Conservation (phyloP, 2,329 filamentous ascomycete genomes). For the Penicillium sclerotiorum region DNA sequence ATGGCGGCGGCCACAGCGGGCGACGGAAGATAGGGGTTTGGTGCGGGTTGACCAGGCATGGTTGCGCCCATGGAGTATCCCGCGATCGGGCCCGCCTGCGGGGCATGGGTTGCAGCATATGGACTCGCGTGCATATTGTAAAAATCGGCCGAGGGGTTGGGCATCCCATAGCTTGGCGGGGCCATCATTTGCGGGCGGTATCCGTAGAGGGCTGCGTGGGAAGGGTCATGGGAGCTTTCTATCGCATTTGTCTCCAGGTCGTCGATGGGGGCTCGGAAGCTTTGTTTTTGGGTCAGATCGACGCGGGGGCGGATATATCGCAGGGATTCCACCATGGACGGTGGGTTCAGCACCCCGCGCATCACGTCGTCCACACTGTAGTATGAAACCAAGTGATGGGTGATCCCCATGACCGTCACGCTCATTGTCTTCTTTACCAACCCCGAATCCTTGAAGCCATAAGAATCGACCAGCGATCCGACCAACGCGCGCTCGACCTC, state of each 20-base stretch:
- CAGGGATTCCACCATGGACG: constrained; percentile 57
- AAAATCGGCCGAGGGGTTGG: constrained; percentile 37
- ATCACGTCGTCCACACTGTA: constrained; percentile 82
- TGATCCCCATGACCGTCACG: constrained; percentile 71
- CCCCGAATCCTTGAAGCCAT: constrained; percentile 79
- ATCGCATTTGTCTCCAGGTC: constrained; percentile 55
- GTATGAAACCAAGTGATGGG: constrained; percentile 86
- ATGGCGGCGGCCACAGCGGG: constrained; percentile 33
- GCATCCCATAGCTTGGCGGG: constrained; percentile 39
- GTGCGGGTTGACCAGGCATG: constrained; percentile 36
- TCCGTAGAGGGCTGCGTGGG: constrained; percentile 41
- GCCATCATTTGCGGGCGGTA: constrained; percentile 44
- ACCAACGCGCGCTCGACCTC: constrained; percentile 64
- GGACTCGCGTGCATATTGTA: constrained; percentile 40
- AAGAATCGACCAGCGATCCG: constrained; percentile 85
- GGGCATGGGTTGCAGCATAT: constrained; percentile 38
- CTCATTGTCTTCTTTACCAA: constrained; percentile 93
- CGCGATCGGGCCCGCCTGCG: constrained; percentile 35
- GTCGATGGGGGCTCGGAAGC: constrained; percentile 68
- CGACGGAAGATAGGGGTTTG: constrained; percentile 41
- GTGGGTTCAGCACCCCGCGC: constrained; percentile 60
- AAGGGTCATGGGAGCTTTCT: constrained; percentile 43
- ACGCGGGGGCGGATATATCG: constrained; percentile 56
- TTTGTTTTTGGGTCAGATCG: constrained; percentile 64
- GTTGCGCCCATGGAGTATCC: constrained; percentile 39